A percentile compares a stretch with the other conserved stretches of the same genome.
These are phyloP conservation scores for Rhodomyrtus tomentosa DNA, from an alignment of 345 rosid genomes.

Conservation along the genomic window DNA sequence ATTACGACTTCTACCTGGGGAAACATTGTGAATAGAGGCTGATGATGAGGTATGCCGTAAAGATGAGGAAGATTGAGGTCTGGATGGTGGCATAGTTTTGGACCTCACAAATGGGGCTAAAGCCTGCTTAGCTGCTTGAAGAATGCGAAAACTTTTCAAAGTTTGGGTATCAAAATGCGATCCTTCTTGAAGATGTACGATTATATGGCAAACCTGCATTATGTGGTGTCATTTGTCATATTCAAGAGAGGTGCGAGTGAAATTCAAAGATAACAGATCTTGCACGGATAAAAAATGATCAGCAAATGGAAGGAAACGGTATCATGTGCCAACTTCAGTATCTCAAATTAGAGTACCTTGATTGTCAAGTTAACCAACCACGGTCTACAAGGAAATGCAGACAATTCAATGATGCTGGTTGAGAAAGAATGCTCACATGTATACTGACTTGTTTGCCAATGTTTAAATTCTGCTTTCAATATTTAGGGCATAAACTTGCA, in stretches of 20 bases:
- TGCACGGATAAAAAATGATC: background rate
- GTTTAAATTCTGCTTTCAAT: background rate
- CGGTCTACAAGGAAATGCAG: background rate
- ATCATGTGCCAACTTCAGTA: background rate
- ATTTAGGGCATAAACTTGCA: background rate
- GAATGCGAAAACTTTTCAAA: constrained; percentile 63
- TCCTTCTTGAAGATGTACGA: constrained; percentile 56
- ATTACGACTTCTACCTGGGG: constrained; percentile 41
- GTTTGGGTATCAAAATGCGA: constrained; percentile 47
- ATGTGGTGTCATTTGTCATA: constrained; percentile 2
- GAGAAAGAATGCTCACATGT: background rate
- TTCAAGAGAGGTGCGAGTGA: background rate
- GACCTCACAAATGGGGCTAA: constrained; percentile 49
- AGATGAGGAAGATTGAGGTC: constrained; percentile 32
- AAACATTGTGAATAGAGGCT: constrained; percentile 18
- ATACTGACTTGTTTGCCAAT: background rate
- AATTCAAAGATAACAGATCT: background rate
- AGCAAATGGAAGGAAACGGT: background rate
- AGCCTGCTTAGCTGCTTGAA: constrained; percentile 68
- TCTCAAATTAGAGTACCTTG: background rate
- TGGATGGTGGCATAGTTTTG: constrained; percentile 28
- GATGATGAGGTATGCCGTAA: constrained; percentile 15
- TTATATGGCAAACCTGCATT: constrained; percentile 84
- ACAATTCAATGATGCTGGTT: background rate
- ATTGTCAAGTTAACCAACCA: background rate